These are phyloP conservation scores for Dictyostelium capitatum DNA, from an alignment of 78 protist species.

Conservation along the genomic window DNA sequence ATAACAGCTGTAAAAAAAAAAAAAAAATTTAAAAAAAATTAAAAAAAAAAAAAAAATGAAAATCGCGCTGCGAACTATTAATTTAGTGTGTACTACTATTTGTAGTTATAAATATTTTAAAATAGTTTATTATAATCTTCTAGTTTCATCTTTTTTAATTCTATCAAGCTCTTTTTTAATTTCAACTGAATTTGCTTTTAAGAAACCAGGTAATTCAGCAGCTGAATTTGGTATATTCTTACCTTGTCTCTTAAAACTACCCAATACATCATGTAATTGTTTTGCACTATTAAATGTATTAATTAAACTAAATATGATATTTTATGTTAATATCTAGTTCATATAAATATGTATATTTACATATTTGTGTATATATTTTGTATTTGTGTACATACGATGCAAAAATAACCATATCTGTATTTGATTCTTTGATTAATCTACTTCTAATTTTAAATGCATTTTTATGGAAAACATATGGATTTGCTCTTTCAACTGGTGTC, in stretches of 20 bases:
- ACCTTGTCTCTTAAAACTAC: conserved; percentile 52
- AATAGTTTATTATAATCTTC: neutral
- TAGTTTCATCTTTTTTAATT: conserved; percentile 12
- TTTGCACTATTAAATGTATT: conserved; percentile 35
- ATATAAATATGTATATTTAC: neutral
- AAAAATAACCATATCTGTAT: neutral
- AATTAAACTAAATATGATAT: neutral
- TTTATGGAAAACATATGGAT: conserved; percentile 47
- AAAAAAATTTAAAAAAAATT: too few species aligned
- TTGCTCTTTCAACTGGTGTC: conserved; percentile 57
- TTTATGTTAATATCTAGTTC: neutral
- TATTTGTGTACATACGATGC: conserved; percentile 5
- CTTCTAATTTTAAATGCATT: conserved; percentile 49
- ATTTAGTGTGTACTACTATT: too few species aligned
- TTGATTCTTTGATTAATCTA: conserved; percentile 40
- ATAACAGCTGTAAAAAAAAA: too few species aligned
- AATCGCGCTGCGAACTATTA: too few species aligned
- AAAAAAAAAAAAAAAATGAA: too few species aligned
- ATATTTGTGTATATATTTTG: too few species aligned
- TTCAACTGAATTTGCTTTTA: conserved; percentile 22
- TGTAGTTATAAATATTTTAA: too few species aligned
- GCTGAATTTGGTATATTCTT: conserved; percentile 42
- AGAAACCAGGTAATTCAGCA: conserved; percentile 21
- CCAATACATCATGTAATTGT: conserved; percentile 16
- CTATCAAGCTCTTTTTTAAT: conserved; percentile 18